Evolutionary conservation across 192 early-diverging fungal species (phyloP), one percentile per base, ranked within the genome.

Genomic region (Umbelopsis sp.): DNA sequence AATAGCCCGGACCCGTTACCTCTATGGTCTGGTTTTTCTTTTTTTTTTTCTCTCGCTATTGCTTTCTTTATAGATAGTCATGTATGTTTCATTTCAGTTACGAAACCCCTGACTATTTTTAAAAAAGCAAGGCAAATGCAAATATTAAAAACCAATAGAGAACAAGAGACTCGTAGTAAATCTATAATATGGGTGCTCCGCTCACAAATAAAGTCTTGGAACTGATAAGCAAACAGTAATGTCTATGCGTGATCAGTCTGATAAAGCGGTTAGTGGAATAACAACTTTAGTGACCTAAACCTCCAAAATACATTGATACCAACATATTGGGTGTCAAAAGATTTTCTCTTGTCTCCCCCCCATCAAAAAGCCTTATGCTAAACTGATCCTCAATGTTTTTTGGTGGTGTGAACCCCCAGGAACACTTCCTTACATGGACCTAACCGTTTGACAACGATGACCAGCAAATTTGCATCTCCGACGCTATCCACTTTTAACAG

Each of bases 1-100:
- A 49, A 61, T 30, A n/a, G 55, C 27, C 55, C 55, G 55, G 55
- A 61, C 55, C 55, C 55, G 25, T 21, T 61, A 30, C 30, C 55
- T 49, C 48, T 6, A 16, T 49, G 37, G 37, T 41, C 37, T 41
- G 37, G 37, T 41, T 41, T 41, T 41, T 41, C 37, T 9, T 9
- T 9, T 10, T 41, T 41, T 41, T 41, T 41, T 41, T 41, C 37
- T 41, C 37, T 41, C 37, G 37, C 37, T 41, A 41, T 41, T 41
- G 37, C 10, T 10, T 41, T 41, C 37, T 41, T 1, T 41, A 41
- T 10, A 41, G 37, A 41, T 41, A 41, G 37, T 41, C 37, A 41
- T 41, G 37, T 6, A 41, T 41, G 37, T 41, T 41, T 41, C 37
- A 41, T 41, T 41, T 41, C 37, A 41, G 37, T 41, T 41, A 41